phyloP scores from a whole-genome alignment of 2,329 filamentous ascomycete genomes.

The Colletotrichum gigasporum region DNA sequence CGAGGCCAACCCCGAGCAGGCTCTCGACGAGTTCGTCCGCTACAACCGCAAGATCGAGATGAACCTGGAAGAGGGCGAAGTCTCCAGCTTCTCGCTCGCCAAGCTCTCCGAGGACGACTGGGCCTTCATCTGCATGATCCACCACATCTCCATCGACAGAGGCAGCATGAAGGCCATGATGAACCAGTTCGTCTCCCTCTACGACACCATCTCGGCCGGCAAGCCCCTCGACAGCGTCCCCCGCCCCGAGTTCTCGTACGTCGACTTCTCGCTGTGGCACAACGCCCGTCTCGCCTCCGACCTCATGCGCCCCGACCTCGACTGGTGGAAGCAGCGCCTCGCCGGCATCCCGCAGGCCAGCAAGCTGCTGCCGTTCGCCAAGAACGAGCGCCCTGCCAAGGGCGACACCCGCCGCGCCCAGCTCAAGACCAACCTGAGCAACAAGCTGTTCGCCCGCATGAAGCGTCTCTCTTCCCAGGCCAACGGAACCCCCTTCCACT shows the following conservation, averaged over 20 bases:
- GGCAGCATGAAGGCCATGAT: slow-evolving; percentile 35
- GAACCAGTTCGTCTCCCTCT: slow-evolving; percentile 35
- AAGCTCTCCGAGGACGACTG: slow-evolving; percentile 35
- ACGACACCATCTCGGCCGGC: slow-evolving; percentile 33
- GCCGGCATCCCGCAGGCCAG: slow-evolving; percentile 33
- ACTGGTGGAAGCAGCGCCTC: slow-evolving; percentile 36
- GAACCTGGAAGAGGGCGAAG: no score
- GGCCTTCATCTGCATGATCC: slow-evolving; percentile 35
- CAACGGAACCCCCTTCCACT: slow-evolving; percentile 37
- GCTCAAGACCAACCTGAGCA: slow-evolving; percentile 35
- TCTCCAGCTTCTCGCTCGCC: slow-evolving; percentile 33
- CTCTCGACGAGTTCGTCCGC: no score
- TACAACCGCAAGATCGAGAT: no score
- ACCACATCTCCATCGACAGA: slow-evolving; percentile 38
- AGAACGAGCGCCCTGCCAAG: slow-evolving; percentile 33
- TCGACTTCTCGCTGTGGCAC: slow-evolving; percentile 39
- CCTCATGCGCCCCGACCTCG: slow-evolving; percentile 36
- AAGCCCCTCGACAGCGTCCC: slow-evolving; percentile 34
- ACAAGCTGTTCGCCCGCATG: slow-evolving; percentile 37
- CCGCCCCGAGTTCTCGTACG: slow-evolving; percentile 35
- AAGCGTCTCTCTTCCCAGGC: slow-evolving; percentile 36
- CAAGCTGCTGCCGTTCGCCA: slow-evolving; percentile 37
- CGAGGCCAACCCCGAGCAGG: no score
- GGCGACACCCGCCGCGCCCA: slow-evolving; percentile 33
- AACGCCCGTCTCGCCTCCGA: slow-evolving; percentile 36